Evolutionary conservation across 176 grass and related monocot genomes (phyloP), one percentile per base, ranked within the genome.

Genomic region (Hyparrhenia diplandra): DNA sequence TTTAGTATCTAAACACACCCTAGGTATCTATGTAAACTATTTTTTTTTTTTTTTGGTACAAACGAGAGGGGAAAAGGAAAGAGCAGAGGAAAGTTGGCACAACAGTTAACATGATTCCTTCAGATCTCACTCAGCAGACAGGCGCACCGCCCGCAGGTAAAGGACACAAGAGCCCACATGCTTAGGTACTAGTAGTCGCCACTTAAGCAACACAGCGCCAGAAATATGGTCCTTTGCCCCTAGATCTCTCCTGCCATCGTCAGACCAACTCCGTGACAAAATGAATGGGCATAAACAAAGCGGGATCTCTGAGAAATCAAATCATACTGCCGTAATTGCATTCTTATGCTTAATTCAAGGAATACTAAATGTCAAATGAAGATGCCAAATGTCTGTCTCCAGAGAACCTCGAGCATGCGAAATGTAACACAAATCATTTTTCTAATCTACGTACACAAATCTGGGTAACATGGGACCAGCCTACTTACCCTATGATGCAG

Each of bases 211-310:
- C 63, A 57, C 42, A 76, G 63, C 59, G 68, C 69, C 31, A 70
- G 47, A 76, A 57, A 70, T 47, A 55, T 47, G 65, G 83, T 72
- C 78, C 57, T 59, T 75, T 78, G 54, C 52, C 83, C 64, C 64
- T 55, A 77, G 83, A 85, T 77, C 55, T 76, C 76, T 71, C 51
- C 66, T 59, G 35, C 39, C 6, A 60, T 41, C 34, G 42, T 75
- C 82, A 71, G 69, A 54, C 87, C 76, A 80, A 29, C 69, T 64
- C 87, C 77, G 65, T 71, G 31, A 74, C 71, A 64, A 70, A 81
- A 64, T 37, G 30, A 54, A 12, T 41, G 21, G 37, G 35, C 64
- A 74, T 63, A 20, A 57, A 63, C 13, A 41, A 41, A 4, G 3
- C 2, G 36, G 27, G 46, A 71, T 45, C 52, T 71, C 51, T 6